Evolutionary conservation across 441 rosid genomes (phyloP).

Genomic region (Omphalea diandra): DNA sequence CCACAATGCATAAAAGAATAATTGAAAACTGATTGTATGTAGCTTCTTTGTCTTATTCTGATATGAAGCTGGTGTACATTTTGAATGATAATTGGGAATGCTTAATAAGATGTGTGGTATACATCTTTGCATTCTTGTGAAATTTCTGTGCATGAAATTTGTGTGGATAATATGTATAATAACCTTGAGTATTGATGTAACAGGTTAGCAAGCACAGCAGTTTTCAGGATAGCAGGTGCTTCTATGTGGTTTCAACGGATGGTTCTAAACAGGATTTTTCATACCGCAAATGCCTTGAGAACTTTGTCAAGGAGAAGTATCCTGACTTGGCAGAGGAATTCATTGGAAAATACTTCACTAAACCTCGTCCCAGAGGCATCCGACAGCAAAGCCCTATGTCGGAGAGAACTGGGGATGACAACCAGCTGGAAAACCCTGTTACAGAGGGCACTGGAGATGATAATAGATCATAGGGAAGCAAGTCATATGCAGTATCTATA

Average conservation of each 20-base stretch:
- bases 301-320: conserved; percentile 53
- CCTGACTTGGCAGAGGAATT: conserved; percentile 67
- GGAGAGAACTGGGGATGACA: conserved; percentile 21
- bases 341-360: conserved; percentile 54
- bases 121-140: neutral
- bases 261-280: conserved; percentile 77
- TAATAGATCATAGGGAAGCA: neutral
- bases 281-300: conserved; percentile 69
- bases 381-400: conserved; percentile 28
- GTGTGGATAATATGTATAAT: neutral
- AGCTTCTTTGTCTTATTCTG: no score
- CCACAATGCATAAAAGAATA: neutral
- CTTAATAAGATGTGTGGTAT: neutral
- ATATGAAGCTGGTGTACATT: neutral
- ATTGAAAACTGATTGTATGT: neutral
- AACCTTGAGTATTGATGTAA: conserved; percentile 9
- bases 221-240: conserved; percentile 66
- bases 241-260: conserved; percentile 65
- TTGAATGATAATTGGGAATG: neutral
- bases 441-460: conserved; percentile 20
- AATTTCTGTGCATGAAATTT: conserved; percentile 1
- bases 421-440: conserved; percentile 2
- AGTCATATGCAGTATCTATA: neutral
- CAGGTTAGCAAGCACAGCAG: conserved; percentile 70
- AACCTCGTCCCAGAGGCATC: conserved; percentile 32